Evolutionary conservation across 2,329 filamentous ascomycete species (phyloP).

Genomic region (Microdochium nivale): DNA sequence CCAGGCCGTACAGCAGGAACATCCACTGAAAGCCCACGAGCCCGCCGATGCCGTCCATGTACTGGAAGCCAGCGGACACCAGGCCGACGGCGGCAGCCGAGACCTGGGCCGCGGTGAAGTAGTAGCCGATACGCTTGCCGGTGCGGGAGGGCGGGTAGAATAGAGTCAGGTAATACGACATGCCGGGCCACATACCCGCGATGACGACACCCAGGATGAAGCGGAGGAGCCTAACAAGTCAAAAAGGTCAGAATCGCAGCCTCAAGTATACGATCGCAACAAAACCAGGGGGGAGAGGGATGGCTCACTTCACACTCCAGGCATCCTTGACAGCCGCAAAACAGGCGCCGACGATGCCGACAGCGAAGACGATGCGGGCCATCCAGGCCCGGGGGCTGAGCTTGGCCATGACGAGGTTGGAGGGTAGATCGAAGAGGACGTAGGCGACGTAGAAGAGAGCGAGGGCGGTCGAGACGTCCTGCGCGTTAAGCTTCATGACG

Average conservation of each 20-base stretch:
- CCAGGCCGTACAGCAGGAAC: slow-evolving; percentile 80
- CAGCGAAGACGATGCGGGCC: slow-evolving; percentile 81
- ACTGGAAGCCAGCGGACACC: slow-evolving; percentile 83
- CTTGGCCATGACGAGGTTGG: slow-evolving; percentile 80
- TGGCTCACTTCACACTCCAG: slow-evolving; percentile 70
- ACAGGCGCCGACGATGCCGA: slow-evolving; percentile 75
- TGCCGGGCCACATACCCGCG: slow-evolving; percentile 91
- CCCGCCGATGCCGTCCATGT: slow-evolving; percentile 73
- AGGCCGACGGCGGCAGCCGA: slow-evolving; percentile 84
- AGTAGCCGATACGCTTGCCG: slow-evolving; percentile 80
- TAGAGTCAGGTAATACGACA: slow-evolving; percentile 85
- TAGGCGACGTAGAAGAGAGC: slow-evolving; percentile 91
- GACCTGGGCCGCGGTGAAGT: slow-evolving; percentile 82
- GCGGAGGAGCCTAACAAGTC: slow-evolving; percentile 52
- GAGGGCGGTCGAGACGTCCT: slow-evolving; percentile 75
- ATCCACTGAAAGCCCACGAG: slow-evolving; percentile 85
- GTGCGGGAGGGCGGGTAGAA: slow-evolving; percentile 86
- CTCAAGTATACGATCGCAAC: background rate
- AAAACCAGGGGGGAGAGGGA: background rate
- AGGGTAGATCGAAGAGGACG: slow-evolving; percentile 81
- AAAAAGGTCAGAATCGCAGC: slow-evolving; percentile 1
- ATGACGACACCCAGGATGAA: slow-evolving; percentile 81
- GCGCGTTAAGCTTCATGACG: slow-evolving; percentile 59
- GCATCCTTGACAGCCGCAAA: slow-evolving; percentile 74
- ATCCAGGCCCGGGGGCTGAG: slow-evolving; percentile 86